These are phyloP conservation scores for Candida koratica DNA, from an alignment of 805 yeast genomes.

Conservation along the genomic window DNA sequence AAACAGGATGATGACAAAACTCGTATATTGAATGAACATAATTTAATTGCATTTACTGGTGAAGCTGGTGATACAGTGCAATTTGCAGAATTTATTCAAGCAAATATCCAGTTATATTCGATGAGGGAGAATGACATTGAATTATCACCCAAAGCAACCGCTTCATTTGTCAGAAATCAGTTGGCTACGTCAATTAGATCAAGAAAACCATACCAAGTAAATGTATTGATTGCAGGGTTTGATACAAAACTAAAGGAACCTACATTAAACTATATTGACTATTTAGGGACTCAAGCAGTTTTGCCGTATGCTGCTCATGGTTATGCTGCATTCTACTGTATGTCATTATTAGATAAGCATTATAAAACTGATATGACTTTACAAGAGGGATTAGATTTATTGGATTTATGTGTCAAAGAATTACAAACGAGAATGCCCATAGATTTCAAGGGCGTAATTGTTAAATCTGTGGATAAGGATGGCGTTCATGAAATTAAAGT, in stretches of 20 bases:
- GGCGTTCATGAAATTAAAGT: conserved; percentile 28
- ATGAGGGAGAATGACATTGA: conserved; percentile 79
- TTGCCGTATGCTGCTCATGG: conserved; percentile 98
- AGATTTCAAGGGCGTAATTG: conserved; percentile 83
- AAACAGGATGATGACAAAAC: conserved; percentile 44
- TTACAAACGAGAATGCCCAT: conserved; percentile 82
- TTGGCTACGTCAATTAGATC: conserved; percentile 86
- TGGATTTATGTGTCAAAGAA: conserved; percentile 72
- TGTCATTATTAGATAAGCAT: conserved; percentile 87
- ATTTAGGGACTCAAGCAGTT: conserved; percentile 85
- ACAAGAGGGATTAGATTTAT: conserved; percentile 74
- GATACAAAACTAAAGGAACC: conserved; percentile 60
- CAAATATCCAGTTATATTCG: conserved; percentile 81
- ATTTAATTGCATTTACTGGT: conserved; percentile 86
- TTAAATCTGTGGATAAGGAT: conserved; percentile 62
- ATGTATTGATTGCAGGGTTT: conserved; percentile 82
- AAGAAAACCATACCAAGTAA: conserved; percentile 90
- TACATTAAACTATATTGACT: conserved; percentile 82
- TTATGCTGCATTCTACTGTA: conserved; percentile 93
- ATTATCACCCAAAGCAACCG: conserved; percentile 79
- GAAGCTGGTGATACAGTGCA: conserved; percentile 96
- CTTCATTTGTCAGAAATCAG: conserved; percentile 82
- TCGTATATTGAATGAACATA: conserved; percentile 65
- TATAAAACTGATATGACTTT: conserved; percentile 70
- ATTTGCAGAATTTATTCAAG: conserved; percentile 92